These are phyloP conservation scores for Botrytis squamosa DNA, from an alignment of 2,329 filamentous ascomycete species.

Conservation along the genomic window DNA sequence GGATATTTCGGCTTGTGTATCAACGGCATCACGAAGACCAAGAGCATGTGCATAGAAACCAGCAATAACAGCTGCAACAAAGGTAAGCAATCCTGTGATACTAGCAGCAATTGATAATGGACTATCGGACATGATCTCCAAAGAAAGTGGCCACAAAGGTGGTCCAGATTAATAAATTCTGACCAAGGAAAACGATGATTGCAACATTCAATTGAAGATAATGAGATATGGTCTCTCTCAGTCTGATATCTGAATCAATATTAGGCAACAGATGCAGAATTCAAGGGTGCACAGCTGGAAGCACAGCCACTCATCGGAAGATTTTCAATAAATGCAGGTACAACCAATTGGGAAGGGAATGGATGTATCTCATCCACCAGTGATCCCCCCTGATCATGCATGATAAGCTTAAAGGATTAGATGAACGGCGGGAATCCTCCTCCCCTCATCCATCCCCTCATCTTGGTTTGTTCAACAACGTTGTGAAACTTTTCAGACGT, in stretches of 20 bases:
- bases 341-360: conserved; percentile 6
- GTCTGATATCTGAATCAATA: conserved; percentile 14
- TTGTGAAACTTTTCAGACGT: conserved; percentile 10
- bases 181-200: not conserved
- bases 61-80: conserved; percentile 27
- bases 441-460: conserved; percentile 1
- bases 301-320: conserved; percentile 12
- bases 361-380: not conserved
- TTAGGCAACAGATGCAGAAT: conserved; percentile 14
- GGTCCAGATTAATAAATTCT: not conserved
- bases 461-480: not conserved
- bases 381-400: not conserved
- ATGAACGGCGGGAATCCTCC: not conserved
- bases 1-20: conserved; percentile 30
- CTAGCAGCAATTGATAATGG: conserved; percentile 25
- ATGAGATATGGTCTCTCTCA: conserved; percentile 11
- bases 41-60: conserved; percentile 29
- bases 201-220: not conserved
- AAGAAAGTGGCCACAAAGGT: not conserved
- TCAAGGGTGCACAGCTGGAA: conserved; percentile 5
- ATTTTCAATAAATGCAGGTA: conserved; percentile 21
- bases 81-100: conserved; percentile 30
- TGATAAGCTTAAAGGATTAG: not conserved
- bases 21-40: conserved; percentile 28
- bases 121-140: conserved; percentile 13